These are phyloP conservation scores for Irpex sp. DNA, from an alignment of 1,284 basidiomycete species.

Conservation along the genomic window DNA sequence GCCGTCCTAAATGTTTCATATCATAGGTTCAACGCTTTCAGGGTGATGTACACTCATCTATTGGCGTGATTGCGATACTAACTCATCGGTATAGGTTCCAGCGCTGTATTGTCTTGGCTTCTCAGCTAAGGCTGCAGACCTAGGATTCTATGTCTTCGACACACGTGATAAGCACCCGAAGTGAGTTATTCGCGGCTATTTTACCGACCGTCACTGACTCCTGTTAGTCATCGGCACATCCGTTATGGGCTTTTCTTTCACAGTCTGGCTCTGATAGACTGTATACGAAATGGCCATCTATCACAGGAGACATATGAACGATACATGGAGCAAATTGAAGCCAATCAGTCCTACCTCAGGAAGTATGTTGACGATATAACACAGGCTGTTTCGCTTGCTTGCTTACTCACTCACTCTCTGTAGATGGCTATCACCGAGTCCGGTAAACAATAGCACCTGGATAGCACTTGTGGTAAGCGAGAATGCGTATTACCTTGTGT, in stretches of 20 bases:
- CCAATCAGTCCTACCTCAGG: constrained; percentile 54
- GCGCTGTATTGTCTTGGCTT: constrained; percentile 57
- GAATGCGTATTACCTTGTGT: not conserved
- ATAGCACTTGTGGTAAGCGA: constrained; percentile 54
- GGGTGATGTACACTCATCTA: constrained; percentile 31
- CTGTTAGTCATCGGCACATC: constrained; percentile 52
- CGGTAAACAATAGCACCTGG: constrained; percentile 63
- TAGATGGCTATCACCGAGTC: constrained; percentile 64
- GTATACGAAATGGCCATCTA: constrained; percentile 41
- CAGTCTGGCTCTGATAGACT: constrained; percentile 53
- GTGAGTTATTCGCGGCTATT: constrained; percentile 28
- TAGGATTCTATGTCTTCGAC: constrained; percentile 57
- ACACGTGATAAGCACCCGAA: constrained; percentile 56
- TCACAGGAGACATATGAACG: constrained; percentile 29
- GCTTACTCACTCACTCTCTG: constrained; percentile 1
- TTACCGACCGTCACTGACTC: not conserved
- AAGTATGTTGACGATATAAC: constrained; percentile 32
- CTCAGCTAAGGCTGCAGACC: constrained; percentile 47
- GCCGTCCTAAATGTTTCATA: not conserved
- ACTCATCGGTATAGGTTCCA: constrained; percentile 39
- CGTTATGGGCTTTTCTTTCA: constrained; percentile 67
- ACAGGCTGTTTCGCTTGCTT: not conserved
- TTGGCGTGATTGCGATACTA: not conserved
- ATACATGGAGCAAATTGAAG: constrained; percentile 51
- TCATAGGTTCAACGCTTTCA: constrained; percentile 60